These are phyloP conservation scores for Populus hybrid DNA, from an alignment of 441 rosid genomes.

Conservation along the genomic window DNA sequence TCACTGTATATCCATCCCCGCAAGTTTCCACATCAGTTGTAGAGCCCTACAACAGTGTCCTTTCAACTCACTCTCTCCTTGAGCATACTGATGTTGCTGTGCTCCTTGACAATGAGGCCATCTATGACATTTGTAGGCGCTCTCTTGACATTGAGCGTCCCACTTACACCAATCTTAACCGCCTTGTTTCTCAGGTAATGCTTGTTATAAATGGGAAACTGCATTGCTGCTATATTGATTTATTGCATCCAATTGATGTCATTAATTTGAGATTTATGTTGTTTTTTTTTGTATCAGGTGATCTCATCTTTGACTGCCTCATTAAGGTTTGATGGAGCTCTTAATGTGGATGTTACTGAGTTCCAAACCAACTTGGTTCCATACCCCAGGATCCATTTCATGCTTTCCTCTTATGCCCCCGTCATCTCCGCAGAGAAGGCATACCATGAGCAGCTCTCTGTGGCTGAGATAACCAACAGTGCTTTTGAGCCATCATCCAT, in stretches of 20 bases:
- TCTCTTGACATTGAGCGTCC: slow-evolving; percentile 71
- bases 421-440: slow-evolving; percentile 76
- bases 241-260: neutral
- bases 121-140: slow-evolving; percentile 57
- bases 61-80: slow-evolving; percentile 36
- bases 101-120: slow-evolving; percentile 35
- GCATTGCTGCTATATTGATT: neutral
- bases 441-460: slow-evolving; percentile 54
- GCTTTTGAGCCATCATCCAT: slow-evolving; percentile 62
- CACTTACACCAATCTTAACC: slow-evolving; percentile 65
- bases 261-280: neutral
- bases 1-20: slow-evolving; percentile 40
- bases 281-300: slow-evolving; percentile 39
- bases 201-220: neutral
- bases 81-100: slow-evolving; percentile 51
- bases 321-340: slow-evolving; percentile 69
- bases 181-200: slow-evolving; percentile 64
- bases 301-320: slow-evolving; percentile 74
- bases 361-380: slow-evolving; percentile 84
- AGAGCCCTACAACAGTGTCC: slow-evolving; percentile 37
- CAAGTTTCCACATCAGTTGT: slow-evolving; percentile 36
- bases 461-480: slow-evolving; percentile 63
- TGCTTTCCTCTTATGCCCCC: slow-evolving; percentile 77
- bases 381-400: slow-evolving; percentile 75
- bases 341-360: slow-evolving; percentile 72